These are phyloP conservation scores for Ploettnerulaceae sp. DNA, from an alignment of 2,329 filamentous ascomycete species.

Conservation along the genomic window DNA sequence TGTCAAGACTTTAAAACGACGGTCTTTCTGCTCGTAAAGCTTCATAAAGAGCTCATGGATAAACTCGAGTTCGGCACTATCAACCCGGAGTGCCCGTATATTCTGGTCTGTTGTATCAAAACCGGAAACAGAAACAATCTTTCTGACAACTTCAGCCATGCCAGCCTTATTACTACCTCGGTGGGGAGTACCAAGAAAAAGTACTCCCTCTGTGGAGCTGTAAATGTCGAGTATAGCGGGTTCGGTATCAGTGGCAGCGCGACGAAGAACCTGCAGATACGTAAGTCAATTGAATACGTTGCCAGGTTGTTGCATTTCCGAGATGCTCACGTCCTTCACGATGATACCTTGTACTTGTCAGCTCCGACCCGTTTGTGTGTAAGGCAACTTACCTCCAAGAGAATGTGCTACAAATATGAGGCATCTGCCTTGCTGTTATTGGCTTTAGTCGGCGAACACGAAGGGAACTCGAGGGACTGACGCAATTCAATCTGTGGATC, in stretches of 20 bases:
- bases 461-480: too few species aligned
- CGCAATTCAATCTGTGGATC: conserved; percentile 13
- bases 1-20: conserved; percentile 14
- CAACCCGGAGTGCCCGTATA: conserved; percentile 15
- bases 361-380: not conserved
- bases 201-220: conserved; percentile 17
- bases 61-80: conserved; percentile 26
- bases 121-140: conserved; percentile 18
- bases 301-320: too few species aligned
- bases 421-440: conserved; percentile 9
- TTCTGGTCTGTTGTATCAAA: conserved; percentile 21
- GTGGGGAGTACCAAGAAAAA: conserved; percentile 35
- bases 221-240: conserved; percentile 13
- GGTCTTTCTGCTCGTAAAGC: conserved; percentile 12
- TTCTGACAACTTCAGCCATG: conserved; percentile 23
- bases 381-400: conserved; percentile 20
- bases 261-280: conserved; percentile 16
- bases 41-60: conserved; percentile 23
- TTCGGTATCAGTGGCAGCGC: conserved; percentile 10
- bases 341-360: conserved; percentile 18
- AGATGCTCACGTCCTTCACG: conserved; percentile 17
- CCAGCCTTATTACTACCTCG: conserved; percentile 29
- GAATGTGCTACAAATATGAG: conserved; percentile 26
- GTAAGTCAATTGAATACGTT: too few species aligned
- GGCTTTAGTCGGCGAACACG: too few species aligned